Conservation (phyloP, 164 flowering plant species). For the Magnolia sinica region DNA sequence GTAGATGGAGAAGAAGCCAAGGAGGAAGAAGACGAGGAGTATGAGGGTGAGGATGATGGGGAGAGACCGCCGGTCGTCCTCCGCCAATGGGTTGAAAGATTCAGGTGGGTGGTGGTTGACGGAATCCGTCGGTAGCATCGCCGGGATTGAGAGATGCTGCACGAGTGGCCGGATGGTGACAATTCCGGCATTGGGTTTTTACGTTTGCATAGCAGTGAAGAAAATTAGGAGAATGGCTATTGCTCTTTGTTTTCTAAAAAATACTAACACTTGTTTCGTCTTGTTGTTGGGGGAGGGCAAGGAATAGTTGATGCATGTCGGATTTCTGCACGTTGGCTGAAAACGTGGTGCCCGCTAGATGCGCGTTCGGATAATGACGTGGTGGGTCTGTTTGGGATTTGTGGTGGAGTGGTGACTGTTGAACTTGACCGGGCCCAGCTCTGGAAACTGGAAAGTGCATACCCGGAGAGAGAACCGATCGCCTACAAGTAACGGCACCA, state of each 20-base stretch:
- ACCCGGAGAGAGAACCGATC: too few relatives aligned
- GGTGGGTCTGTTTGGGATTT: not conserved
- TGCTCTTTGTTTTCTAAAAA: too few relatives aligned
- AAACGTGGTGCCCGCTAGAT: not conserved
- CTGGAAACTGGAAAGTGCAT: too few relatives aligned
- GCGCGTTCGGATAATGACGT: not conserved
- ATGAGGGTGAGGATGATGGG: constrained; percentile 44
- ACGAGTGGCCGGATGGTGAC: constrained; percentile 28
- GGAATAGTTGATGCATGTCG: not conserved
- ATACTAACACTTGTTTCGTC: too few relatives aligned
- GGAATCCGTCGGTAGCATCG: constrained; percentile 22
- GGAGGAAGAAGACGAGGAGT: constrained; percentile 51
- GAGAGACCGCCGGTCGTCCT: constrained; percentile 13
- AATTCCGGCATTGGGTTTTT: not conserved
- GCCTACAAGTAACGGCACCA: too few relatives aligned
- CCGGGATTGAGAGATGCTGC: not conserved
- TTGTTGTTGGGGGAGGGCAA: not conserved
- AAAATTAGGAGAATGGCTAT: too few relatives aligned
- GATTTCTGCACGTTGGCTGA: not conserved
- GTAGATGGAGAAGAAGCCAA: constrained; percentile 59
- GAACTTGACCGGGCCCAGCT: not conserved
- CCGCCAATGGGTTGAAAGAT: constrained; percentile 24
- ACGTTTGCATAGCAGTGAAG: not conserved
- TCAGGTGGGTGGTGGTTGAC: not conserved
- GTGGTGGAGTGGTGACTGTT: not conserved